These are phyloP conservation scores for Pulveroboletus sp. DNA, from an alignment of 768 basidiomycete species.

Conservation along the genomic window DNA sequence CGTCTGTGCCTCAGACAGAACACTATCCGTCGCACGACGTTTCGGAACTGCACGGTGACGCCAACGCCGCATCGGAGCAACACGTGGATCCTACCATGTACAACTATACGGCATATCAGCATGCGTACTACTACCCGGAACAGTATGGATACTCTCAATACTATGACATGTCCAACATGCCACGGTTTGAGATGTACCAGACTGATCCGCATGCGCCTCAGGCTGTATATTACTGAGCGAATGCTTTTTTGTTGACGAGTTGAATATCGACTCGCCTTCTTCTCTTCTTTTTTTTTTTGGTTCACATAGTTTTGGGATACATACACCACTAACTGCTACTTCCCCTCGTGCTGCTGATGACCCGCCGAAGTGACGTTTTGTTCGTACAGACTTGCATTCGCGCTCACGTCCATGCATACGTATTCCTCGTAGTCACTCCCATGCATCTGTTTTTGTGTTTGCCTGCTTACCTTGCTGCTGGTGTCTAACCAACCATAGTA, in stretches of 20 bases:
- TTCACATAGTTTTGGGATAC: slow-evolving; percentile 18
- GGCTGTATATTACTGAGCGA: slow-evolving; percentile 55
- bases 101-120: slow-evolving; percentile 52
- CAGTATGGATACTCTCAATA: slow-evolving; percentile 63
- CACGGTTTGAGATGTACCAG: slow-evolving; percentile 65
- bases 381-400: slow-evolving; percentile 25
- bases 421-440: slow-evolving; percentile 14
- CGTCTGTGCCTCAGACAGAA: slow-evolving; percentile 7
- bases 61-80: slow-evolving; percentile 19
- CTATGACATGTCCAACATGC: slow-evolving; percentile 61
- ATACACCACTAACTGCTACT: slow-evolving; percentile 18
- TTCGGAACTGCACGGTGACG: slow-evolving; percentile 15
- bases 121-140: slow-evolving; percentile 68
- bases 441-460: slow-evolving; percentile 17
- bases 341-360: slow-evolving; percentile 8
- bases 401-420: slow-evolving; percentile 22
- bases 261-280: slow-evolving; percentile 10
- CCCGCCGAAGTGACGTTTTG: slow-evolving; percentile 18
- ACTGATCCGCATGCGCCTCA: slow-evolving; percentile 46
- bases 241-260: slow-evolving; percentile 6
- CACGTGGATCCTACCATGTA: slow-evolving; percentile 39
- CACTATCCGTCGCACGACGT: slow-evolving; percentile 10
- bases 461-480: slow-evolving; percentile 9
- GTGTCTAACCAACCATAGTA: slow-evolving; percentile 2
- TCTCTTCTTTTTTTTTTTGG: slow-evolving; percentile 12